Percentiles rank a stretch among this genome's conserved stretches.
Evolutionary conservation across 495 filamentous ascomycete species (phyloP).

Genomic region (Xylaria castorea): DNA sequence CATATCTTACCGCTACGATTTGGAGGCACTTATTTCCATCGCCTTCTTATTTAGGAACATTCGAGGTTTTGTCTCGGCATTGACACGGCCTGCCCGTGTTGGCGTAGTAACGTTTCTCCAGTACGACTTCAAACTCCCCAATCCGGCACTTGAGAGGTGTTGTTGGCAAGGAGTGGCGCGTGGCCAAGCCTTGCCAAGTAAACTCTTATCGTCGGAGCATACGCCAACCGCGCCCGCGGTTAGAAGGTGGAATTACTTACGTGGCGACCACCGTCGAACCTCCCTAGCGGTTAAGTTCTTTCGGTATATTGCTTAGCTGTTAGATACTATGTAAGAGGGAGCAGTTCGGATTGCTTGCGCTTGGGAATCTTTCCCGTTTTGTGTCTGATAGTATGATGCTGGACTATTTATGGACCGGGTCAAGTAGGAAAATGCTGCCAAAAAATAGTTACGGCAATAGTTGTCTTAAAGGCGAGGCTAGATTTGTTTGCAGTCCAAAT

Average conservation of each 20-base stretch:
- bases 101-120: constrained; percentile 16
- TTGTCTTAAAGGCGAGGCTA: not conserved
- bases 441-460: not conserved
- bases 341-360: not conserved
- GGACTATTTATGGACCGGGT: not conserved
- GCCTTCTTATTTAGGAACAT: constrained; percentile 24
- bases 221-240: not conserved
- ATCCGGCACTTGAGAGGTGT: constrained; percentile 13
- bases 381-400: not conserved
- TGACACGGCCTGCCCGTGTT: constrained; percentile 15
- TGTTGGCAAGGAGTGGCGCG: not conserved
- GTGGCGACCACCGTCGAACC: not conserved
- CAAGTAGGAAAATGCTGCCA: not conserved
- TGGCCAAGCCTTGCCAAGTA: constrained; percentile 17
- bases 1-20: not conserved
- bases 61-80: constrained; percentile 14
- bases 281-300: not conserved
- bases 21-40: not conserved
- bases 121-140: constrained; percentile 19
- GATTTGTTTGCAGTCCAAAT: not conserved
- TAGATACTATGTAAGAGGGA: not conserved
- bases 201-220: constrained; percentile 7
- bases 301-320: not conserved
- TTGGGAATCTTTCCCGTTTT: not conserved
- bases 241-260: not conserved